Base-by-base conservation (phyloP, 2,329 filamentous ascomycete genomes). In the Penicillium sp. region DNA sequence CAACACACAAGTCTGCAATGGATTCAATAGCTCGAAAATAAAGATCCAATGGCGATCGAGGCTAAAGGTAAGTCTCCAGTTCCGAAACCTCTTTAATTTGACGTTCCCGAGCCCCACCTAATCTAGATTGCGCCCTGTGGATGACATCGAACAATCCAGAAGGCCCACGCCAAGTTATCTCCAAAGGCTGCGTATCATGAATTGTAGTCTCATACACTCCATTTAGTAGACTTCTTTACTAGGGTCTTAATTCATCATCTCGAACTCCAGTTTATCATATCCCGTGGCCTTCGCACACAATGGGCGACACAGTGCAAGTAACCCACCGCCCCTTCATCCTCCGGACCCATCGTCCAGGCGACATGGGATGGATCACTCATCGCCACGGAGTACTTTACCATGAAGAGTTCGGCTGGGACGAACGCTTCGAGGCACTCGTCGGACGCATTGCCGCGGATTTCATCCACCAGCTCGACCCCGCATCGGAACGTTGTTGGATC, bases 401-500 rank as follows among this genome's bases (percentile, higher is more conserved):
- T 4, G 18, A 54, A 38, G 62, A 66, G 50, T 57, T 57, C 48
- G 51, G 55, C 44, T 66, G 56, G 55, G 50, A 51, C 14, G 54
- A 54, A 18, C 51, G 50, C 6, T 65, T 66, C 41, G 53, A 61
- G 11, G 48, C 53, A 0, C 39, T 63, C 5, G 58, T 63, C 18
- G 55, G 55, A 13, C 38, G 51, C 2, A 57, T 65, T 33, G 46
- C 55, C 2, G 46, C 53, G 1, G 60, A 65, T 14, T 66, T 66
- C 36, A 47, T 58, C 38, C 54, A 63, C 1, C 52, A 54, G 16
- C 57, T 57, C 36, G 62, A 66, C 14, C 51, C 55, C 1, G 18
- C 38, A 16, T 38, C n/a, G 4, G 63, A 66, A 35, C 55, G 56
- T 8, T 66, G 63, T 44, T 64, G 63, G 63, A 60, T 66, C 25